Evolutionary conservation across 2,329 filamentous ascomycete genomes (phyloP).

Genomic region (Aspergillus oerlinghausenensis): DNA sequence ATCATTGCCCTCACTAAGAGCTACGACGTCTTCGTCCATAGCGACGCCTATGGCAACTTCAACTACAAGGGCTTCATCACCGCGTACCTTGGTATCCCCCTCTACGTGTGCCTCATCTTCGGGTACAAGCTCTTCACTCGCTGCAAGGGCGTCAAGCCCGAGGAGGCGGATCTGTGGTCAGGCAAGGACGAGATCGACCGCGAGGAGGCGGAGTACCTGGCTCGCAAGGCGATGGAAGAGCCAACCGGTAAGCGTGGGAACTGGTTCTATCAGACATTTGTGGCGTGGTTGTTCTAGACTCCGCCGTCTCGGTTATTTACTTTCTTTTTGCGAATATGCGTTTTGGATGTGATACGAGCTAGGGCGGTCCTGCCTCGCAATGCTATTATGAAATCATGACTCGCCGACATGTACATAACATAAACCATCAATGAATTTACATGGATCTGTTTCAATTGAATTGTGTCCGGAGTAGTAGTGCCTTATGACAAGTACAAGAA

Average conservation of each 20-base stretch:
- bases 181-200: conserved; percentile 70
- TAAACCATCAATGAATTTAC: not conserved
- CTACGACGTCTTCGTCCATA: conserved; percentile 64
- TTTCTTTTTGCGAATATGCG: not conserved
- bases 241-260: conserved; percentile 33
- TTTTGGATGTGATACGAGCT: not conserved
- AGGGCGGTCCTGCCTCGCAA: not conserved
- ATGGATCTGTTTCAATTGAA: not conserved
- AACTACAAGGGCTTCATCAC: conserved; percentile 75
- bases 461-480: not conserved
- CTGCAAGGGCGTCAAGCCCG: conserved; percentile 52
- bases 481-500: not conserved
- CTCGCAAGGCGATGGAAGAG: conserved; percentile 44
- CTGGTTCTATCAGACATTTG: conserved; percentile 56
- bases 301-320: not conserved
- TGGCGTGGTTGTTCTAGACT: conserved; percentile 57
- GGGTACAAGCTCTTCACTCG: conserved; percentile 60
- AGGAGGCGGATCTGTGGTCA: conserved; percentile 63
- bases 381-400: not conserved
- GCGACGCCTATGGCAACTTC: conserved; percentile 50
- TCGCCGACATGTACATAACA: not conserved
- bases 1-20: conserved; percentile 79
- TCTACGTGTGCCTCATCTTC: conserved; percentile 66
- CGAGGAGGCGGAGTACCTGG: conserved; percentile 67
- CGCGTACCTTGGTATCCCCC: conserved; percentile 70